These are phyloP conservation scores for Neonectria faginata DNA, from an alignment of 2,329 filamentous ascomycete genomes.

Conservation along the genomic window DNA sequence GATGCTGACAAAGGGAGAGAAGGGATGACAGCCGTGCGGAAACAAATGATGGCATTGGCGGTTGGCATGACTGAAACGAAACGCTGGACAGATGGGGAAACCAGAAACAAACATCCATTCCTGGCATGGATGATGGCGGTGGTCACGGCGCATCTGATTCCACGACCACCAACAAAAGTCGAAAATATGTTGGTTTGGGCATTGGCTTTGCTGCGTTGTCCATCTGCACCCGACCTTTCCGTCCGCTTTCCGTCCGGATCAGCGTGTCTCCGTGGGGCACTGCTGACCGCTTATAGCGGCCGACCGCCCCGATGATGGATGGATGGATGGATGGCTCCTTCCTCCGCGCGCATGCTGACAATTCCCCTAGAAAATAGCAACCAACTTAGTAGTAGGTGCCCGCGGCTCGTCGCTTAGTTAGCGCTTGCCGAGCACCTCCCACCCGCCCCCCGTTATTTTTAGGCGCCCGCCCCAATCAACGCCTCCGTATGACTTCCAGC, in stretches of 20 bases:
- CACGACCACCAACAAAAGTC: no score
- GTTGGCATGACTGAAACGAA: not conserved
- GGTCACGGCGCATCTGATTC: not conserved
- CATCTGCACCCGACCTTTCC: not conserved
- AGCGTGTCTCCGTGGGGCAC: slow-evolving; percentile 16
- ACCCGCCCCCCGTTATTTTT: slow-evolving; percentile 18
- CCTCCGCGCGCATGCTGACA: slow-evolving; percentile 1
- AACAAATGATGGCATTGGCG: not conserved
- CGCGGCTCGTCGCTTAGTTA: slow-evolving; percentile 21
- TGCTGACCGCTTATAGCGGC: slow-evolving; percentile 9
- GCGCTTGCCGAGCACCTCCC: slow-evolving; percentile 17
- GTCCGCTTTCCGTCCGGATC: slow-evolving; percentile 12
- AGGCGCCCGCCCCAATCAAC: slow-evolving; percentile 11
- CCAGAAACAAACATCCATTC: not conserved
- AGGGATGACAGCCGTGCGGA: no score
- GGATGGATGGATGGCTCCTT: not conserved
- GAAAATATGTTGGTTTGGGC: not conserved
- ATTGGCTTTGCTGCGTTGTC: not conserved
- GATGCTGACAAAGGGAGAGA: slow-evolving; percentile 1
- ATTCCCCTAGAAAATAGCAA: not conserved
- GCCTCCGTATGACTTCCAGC: not conserved
- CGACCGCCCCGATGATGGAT: not conserved
- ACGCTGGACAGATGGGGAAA: not conserved
- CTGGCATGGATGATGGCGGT: no score
- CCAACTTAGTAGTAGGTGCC: no score